phyloP scores from a whole-genome alignment of 2,329 filamentous ascomycete genomes.

The Pyrenochaeta sp. region DNA sequence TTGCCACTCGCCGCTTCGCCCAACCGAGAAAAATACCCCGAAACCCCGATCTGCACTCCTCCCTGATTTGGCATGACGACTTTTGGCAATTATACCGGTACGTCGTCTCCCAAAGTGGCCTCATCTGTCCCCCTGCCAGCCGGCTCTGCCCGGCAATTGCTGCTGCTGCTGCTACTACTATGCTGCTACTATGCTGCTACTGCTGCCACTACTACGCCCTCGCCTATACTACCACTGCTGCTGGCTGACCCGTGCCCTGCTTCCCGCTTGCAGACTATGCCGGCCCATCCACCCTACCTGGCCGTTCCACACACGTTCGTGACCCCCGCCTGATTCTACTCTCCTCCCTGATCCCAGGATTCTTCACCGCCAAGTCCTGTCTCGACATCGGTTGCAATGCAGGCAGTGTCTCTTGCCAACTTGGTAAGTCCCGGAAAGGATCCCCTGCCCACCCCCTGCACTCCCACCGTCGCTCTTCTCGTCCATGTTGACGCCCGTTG shows the following conservation, averaged over 20 bases:
- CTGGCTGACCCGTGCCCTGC: conserved; percentile 26
- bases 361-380: conserved; percentile 47
- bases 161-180: too few species aligned
- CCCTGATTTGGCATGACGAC: conserved; percentile 34
- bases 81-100: conserved; percentile 46
- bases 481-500: conserved; percentile 38
- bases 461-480: conserved; percentile 40
- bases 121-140: conserved; percentile 18
- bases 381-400: conserved; percentile 53
- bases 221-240: too few species aligned
- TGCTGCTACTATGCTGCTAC: too few species aligned
- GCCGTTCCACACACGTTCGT: conserved; percentile 46
- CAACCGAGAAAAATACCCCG: conserved; percentile 22
- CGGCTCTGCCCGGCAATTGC: conserved; percentile 28
- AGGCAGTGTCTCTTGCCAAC: conserved; percentile 48
- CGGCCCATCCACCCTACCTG: conserved; percentile 45
- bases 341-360: conserved; percentile 39
- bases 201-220: too few species aligned
- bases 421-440: conserved; percentile 43
- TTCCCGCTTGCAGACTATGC: conserved; percentile 45
- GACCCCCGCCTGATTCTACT: conserved; percentile 49
- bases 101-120: conserved; percentile 18
- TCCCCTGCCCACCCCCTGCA: conserved; percentile 33
- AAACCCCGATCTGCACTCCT: conserved; percentile 32
- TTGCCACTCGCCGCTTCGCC: conserved; percentile 22